Percentiles rank a stretch among this genome's conserved stretches.
phyloP scores from a whole-genome alignment of 805 yeast genomes.

The Starmerella lactis-condensi region DNA sequence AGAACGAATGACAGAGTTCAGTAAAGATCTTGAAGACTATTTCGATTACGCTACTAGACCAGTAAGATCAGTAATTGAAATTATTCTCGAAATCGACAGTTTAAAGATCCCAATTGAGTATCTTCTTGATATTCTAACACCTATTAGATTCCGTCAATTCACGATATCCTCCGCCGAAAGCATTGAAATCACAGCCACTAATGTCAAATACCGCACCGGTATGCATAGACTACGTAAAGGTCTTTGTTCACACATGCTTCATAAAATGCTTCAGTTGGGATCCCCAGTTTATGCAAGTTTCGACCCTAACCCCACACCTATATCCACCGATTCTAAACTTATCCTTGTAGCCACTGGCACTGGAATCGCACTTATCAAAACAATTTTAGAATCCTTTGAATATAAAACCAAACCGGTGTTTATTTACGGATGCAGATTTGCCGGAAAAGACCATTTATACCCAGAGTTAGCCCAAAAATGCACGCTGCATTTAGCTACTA shows the following conservation, averaged over 20 bases:
- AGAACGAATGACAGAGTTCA: constrained; percentile 60
- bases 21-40: constrained; percentile 57
- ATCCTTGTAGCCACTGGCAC: constrained; percentile 85
- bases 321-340: constrained; percentile 4
- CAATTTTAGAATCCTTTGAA: constrained; percentile 29
- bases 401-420: constrained; percentile 22
- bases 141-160: constrained; percentile 61
- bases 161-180: constrained; percentile 49
- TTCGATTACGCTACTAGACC: constrained; percentile 90
- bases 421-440: constrained; percentile 58
- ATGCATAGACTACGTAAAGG: constrained; percentile 62
- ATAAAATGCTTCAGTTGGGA: constrained; percentile 29
- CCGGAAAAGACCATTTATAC: constrained; percentile 51
- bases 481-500: constrained; percentile 28
- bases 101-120: constrained; percentile 59
- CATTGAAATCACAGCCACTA: constrained; percentile 58
- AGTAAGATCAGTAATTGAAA: constrained; percentile 69
- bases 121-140: constrained; percentile 59
- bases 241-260: constrained; percentile 62
- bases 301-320: constrained; percentile 4
- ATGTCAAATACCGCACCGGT: constrained; percentile 73
- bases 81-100: constrained; percentile 61
- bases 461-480: constrained; percentile 27
- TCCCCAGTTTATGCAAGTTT: constrained; percentile 28
- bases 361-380: constrained; percentile 84